Evolutionary conservation across 495 filamentous ascomycete species (phyloP), one percentile per base, ranked within the genome.

Genomic region (Cladorrhinum samala): DNA sequence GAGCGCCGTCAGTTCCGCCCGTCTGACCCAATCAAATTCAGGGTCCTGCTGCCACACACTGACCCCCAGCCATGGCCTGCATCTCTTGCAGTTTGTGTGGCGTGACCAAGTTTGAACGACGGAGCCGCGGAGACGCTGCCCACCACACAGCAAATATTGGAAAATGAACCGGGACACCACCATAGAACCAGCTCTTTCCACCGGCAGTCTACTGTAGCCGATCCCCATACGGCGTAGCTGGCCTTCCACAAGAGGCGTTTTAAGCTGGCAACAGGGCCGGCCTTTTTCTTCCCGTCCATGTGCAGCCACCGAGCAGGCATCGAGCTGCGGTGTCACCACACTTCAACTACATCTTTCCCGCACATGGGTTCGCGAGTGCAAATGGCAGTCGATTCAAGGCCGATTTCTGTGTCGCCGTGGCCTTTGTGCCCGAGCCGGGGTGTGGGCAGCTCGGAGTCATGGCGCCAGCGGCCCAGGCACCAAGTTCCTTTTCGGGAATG

Each of bases 401-500:
- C 41, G 50, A 53, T 39, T 14, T 20, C 40, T 50, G 21, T 45
- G 9, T 50, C 30, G 52, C 43, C 38, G 44, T 39, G 52, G 23
- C 16, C 33, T 18, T 20, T 52, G 49, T 17, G 46, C 19, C 41
- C 48, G 25, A 43, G 24, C 55, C 38, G 50, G 50, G 49, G 45
- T 51, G 43, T 24, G 38, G 50, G 36, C 44, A 52, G 25, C 54
- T 57, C 49, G 50, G 41, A 60, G 48, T 52, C 50, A 54, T 56
- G 50, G 57, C 52, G 52, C 51, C 37, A 44, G 46, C 38, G 55
- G 36, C 50, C 57, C 61, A 64, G 57, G 55, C 49, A 61, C 58
- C 61, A 57, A 49, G 50, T 57, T 59, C 60, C 60, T 46, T 55
- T 68, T 68, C 53, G 61, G 63, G 60, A 60, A 64, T 62, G 63